Base-by-base conservation (phyloP, 176 grass and related monocot genomes). In the Hsuehochloa calcarea region DNA sequence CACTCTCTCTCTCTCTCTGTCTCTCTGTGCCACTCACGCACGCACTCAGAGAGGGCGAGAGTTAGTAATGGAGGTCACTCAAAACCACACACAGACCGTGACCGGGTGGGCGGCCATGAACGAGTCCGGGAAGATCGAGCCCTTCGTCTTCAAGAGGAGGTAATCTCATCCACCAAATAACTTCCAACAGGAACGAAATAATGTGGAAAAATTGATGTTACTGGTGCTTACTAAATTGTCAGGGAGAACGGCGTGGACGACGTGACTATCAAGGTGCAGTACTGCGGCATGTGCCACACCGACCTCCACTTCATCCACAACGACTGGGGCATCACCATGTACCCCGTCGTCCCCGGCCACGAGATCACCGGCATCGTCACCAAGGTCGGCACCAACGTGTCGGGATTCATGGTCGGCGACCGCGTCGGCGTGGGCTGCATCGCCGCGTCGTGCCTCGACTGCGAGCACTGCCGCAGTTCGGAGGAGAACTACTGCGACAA, bases 401-500 rank as follows among this genome's bases (percentile, higher is more conserved):
- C 84, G 5, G 37, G 84, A 2, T 91, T 97, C 80, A 82, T 58
- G 62, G 81, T 71, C 5, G 84, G 95, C 3, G 92, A 94, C 77
- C 88, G 81, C n/a, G 92, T 97, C n/a, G 95, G 95, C 51, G 95
- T 97, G 0, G 95, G 95, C 3, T 97, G 92, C 81, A 47, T 97
- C 43, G 72, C 87, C 15, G 90, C 88, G 1, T 92, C 90, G 0
- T 97, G 95, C 86, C 88, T 91, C 15, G 56, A 86, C 19, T 97
- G 92, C 52, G 95, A 94, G 11, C 92, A 89, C 79, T 97, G 95
- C 77, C 50, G 84, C 5, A 70, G 70, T 2, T 97, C 90, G 0
- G 88, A 94, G 86, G 92, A 97, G 83, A 97, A 97, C 84, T 97
- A 97, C 89, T 97, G 95, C 58, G 90, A 93, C 73, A 63, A 91